These are phyloP conservation scores for Hypoxylon sp. DNA, from an alignment of 2,329 filamentous ascomycete species.

Conservation along the genomic window DNA sequence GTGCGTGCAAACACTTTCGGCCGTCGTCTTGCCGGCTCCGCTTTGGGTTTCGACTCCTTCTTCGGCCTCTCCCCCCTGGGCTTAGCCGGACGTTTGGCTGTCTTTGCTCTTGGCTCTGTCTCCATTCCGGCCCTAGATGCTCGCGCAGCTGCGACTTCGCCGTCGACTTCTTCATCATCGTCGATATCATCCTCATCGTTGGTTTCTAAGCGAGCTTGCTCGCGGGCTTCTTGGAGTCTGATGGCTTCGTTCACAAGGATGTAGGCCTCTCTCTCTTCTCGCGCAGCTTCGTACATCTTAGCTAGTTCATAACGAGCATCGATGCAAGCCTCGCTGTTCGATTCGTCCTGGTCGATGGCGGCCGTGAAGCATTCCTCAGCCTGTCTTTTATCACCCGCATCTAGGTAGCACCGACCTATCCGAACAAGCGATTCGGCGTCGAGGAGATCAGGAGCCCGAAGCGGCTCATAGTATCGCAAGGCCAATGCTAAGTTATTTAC, in stretches of 20 bases:
- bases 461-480: conserved; percentile 63
- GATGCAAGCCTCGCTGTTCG: conserved; percentile 62
- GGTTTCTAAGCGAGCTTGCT: conserved; percentile 44
- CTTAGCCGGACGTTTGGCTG: not conserved
- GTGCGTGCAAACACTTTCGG: conserved; percentile 44
- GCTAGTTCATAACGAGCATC: conserved; percentile 82
- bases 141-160: conserved; percentile 31
- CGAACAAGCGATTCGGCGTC: conserved; percentile 63
- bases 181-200: conserved; percentile 44
- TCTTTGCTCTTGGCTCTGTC: conserved; percentile 22
- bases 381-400: conserved; percentile 67
- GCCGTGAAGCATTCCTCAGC: conserved; percentile 81
- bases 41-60: conserved; percentile 32
- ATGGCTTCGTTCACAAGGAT: conserved; percentile 80
- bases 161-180: conserved; percentile 38
- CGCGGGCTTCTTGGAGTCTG: conserved; percentile 62
- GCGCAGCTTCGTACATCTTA: conserved; percentile 81
- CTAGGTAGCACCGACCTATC: conserved; percentile 73
- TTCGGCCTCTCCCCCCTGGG: conserved; percentile 41
- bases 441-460: conserved; percentile 55
- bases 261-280: conserved; percentile 77
- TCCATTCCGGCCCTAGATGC: conserved; percentile 32
- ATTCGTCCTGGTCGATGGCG: conserved; percentile 74
- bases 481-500: conserved; percentile 51
- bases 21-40: conserved; percentile 38